A percentile compares a stretch with the other conserved stretches of the same genome.
These are phyloP conservation scores for Apophysomyces elegans DNA, from an alignment of 371 early-diverging fungal species.

Conservation along the genomic window DNA sequence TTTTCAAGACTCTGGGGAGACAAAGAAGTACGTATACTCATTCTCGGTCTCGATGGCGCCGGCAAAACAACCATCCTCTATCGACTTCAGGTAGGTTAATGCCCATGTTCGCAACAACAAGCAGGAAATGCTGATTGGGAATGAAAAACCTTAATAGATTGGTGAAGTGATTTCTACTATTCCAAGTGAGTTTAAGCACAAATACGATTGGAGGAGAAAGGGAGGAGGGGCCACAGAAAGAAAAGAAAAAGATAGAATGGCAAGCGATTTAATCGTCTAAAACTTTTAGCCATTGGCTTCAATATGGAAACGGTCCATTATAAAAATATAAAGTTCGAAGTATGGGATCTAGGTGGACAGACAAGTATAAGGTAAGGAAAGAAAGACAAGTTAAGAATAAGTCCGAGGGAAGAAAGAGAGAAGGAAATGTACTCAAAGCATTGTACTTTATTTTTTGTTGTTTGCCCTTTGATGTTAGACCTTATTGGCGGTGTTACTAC, in stretches of 20 bases:
- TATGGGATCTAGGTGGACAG: slow-evolving; percentile 99
- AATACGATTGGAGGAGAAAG: too few relatives aligned
- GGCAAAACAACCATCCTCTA: slow-evolving; percentile 93
- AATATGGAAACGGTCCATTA: slow-evolving; percentile 98
- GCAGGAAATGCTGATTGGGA: too few relatives aligned
- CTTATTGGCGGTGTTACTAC: slow-evolving; percentile 69
- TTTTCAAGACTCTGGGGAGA: slow-evolving; percentile 58
- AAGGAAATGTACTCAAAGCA: background rate
- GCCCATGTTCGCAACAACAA: too few relatives aligned
- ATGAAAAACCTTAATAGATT: slow-evolving; percentile 67
- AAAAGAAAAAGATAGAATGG: slow-evolving; percentile 7
- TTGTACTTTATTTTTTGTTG: background rate
- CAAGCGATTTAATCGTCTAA: slow-evolving; percentile 14
- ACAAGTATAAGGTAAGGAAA: slow-evolving; percentile 90
- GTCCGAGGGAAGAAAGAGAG: background rate
- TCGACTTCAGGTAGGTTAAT: slow-evolving; percentile 53
- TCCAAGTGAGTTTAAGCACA: slow-evolving; percentile 71
- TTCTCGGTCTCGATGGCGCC: slow-evolving; percentile 94
- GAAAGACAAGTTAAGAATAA: background rate
- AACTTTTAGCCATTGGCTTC: slow-evolving; percentile 72
- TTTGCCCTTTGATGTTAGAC: slow-evolving; percentile 18
- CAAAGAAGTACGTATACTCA: slow-evolving; percentile 90
- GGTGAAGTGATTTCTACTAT: slow-evolving; percentile 98
- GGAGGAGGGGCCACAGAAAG: background rate
- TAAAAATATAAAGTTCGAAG: slow-evolving; percentile 96